A percentile compares a stretch with the other conserved stretches of the same genome.
These are phyloP conservation scores for Beauveria sp. DNA, from an alignment of 2,329 filamentous ascomycete species.

Conservation along the genomic window DNA sequence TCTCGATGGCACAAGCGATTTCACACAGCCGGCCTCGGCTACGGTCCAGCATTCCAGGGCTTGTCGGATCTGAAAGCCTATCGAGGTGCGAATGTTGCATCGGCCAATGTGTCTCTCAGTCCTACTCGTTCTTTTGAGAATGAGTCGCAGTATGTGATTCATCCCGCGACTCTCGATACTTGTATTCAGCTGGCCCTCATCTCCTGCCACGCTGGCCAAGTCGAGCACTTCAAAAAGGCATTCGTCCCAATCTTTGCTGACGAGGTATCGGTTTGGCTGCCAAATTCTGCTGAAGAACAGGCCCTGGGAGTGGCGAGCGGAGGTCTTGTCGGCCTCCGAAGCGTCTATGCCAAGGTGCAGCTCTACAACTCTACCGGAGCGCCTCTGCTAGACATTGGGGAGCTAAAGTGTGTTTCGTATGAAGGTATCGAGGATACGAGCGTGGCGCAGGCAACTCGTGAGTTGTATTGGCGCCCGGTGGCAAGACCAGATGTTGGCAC, in stretches of 20 bases:
- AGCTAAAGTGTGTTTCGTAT: conserved; percentile 17
- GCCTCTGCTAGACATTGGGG: conserved; percentile 18
- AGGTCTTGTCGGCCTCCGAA: background rate
- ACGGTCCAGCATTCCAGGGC: conserved; percentile 18
- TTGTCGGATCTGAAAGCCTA: conserved; percentile 17
- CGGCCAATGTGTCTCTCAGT: conserved; percentile 15
- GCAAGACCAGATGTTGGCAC: background rate
- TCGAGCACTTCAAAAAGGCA: conserved; percentile 16
- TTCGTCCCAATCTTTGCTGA: conserved; percentile 15
- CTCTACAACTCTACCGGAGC: conserved; percentile 16
- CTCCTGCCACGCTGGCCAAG: conserved; percentile 18
- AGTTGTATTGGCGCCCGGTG: background rate
- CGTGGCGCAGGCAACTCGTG: conserved; percentile 8
- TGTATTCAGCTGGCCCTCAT: conserved; percentile 20
- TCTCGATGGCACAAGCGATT: conserved; percentile 17
- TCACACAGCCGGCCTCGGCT: conserved; percentile 16
- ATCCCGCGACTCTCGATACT: conserved; percentile 17
- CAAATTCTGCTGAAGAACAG: background rate
- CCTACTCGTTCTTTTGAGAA: conserved; percentile 13
- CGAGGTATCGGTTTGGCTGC: background rate
- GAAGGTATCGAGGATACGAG: conserved; percentile 15
- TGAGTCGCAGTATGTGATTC: conserved; percentile 10
- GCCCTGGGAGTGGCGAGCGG: conserved; percentile 1
- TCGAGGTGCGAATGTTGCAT: conserved; percentile 15
- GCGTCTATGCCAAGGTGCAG: conserved; percentile 19